A percentile compares a stretch with the other conserved stretches of the same genome.
Evolutionary conservation across 2,329 filamentous ascomycete species (phyloP).

Genomic region (Diaporthe caulivora): DNA sequence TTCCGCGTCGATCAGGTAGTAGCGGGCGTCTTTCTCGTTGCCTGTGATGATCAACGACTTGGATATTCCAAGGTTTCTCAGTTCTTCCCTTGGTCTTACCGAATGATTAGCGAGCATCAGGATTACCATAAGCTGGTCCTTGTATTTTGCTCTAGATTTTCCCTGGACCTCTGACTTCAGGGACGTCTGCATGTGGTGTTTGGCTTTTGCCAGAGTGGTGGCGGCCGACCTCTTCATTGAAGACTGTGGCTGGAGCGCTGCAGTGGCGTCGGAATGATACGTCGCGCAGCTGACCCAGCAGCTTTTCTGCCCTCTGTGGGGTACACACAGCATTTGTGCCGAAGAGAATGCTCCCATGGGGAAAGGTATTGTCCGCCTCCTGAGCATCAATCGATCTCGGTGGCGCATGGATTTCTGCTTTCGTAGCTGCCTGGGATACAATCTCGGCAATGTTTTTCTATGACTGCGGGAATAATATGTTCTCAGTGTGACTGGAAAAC

Average conservation of each 20-base stretch:
- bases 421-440: not conserved
- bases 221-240: not conserved
- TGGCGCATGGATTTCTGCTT: not conserved
- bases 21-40: not conserved
- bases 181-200: conserved; percentile 11
- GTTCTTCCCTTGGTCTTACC: not conserved
- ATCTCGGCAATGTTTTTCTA: conserved; percentile 11
- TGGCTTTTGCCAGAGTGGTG: not conserved
- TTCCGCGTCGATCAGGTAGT: not conserved
- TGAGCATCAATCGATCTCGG: conserved; percentile 2
- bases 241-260: not conserved
- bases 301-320: not conserved
- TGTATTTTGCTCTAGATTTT: conserved; percentile 10
- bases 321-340: not conserved
- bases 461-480: not conserved
- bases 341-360: not conserved
- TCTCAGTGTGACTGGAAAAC: too few relatives aligned
- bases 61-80: too few relatives aligned
- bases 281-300: conserved; percentile 11
- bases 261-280: not conserved
- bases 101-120: conserved; percentile 16
- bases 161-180: not conserved
- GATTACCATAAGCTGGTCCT: conserved; percentile 12
- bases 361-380: not conserved
- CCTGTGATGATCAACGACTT: conserved; percentile 22